Conservation (phyloP, 495 filamentous ascomycete genomes). For the Trichoderma erinaceum region DNA sequence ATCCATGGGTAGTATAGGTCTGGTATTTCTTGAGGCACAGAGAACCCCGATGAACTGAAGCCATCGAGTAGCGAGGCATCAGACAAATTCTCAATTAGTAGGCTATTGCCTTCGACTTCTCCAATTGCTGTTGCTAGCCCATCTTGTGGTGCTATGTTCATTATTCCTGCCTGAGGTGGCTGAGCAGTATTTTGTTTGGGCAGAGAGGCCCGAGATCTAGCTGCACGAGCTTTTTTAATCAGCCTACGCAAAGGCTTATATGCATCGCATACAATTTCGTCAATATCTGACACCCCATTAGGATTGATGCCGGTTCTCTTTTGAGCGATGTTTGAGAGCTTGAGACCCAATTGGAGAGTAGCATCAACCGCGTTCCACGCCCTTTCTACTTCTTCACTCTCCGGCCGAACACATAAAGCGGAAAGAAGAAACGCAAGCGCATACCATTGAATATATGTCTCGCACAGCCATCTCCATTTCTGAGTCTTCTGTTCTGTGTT, state of each 20-base stretch:
- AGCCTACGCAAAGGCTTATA: neutral
- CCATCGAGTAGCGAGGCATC: neutral
- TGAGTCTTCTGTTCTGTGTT: constrained; percentile 53
- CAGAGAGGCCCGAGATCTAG: neutral
- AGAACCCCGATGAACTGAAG: neutral
- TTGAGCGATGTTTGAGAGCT: neutral
- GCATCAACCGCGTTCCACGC: constrained; percentile 69
- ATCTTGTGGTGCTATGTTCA: neutral
- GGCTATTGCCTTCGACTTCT: neutral
- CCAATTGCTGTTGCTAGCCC: neutral
- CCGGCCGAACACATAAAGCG: constrained; percentile 70
- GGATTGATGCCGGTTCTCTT: neutral
- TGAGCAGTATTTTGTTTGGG: neutral
- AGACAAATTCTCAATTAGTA: neutral
- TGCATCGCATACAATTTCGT: neutral
- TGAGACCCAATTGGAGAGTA: neutral
- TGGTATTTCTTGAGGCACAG: neutral
- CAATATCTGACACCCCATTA: neutral
- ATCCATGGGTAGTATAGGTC: neutral
- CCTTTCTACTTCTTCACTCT: constrained; percentile 61
- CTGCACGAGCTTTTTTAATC: neutral
- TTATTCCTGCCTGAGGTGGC: neutral
- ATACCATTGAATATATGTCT: constrained; percentile 77
- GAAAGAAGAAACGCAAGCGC: constrained; percentile 69
- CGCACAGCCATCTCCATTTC: constrained; percentile 77